A percentile compares a stretch with the other conserved stretches of the same genome.
phyloP scores from a whole-genome alignment of 2,329 filamentous ascomycete genomes.

The Colletotrichum melonis region DNA sequence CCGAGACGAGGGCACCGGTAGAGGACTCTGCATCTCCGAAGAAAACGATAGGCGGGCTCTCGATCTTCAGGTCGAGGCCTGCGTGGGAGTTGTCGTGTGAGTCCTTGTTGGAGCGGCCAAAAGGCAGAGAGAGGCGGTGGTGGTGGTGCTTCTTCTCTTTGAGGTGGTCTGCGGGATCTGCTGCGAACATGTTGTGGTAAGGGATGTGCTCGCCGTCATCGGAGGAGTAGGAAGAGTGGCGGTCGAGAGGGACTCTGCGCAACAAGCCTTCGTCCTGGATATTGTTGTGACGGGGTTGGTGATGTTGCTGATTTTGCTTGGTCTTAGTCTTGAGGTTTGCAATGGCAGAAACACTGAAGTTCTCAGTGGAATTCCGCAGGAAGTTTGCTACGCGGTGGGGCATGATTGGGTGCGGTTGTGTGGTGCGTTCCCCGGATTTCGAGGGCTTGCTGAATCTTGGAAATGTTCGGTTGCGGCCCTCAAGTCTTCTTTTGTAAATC shows the following conservation, averaged over 20 bases:
- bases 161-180: slow-evolving; percentile 33
- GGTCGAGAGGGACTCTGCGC: slow-evolving; percentile 24
- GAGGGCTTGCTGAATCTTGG: neutral
- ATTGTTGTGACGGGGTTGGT: slow-evolving; percentile 1
- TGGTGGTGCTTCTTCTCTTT: slow-evolving; percentile 49
- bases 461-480: slow-evolving; percentile 7
- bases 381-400: slow-evolving; percentile 69
- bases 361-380: slow-evolving; percentile 67
- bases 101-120: slow-evolving; percentile 51
- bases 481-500: slow-evolving; percentile 22
- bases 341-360: slow-evolving; percentile 47
- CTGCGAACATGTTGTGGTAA: slow-evolving; percentile 34
- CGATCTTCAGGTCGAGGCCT: slow-evolving; percentile 70
- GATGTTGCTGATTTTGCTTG: slow-evolving; percentile 6
- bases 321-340: slow-evolving; percentile 58
- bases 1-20: slow-evolving; percentile 86
- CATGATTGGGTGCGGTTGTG: slow-evolving; percentile 51
- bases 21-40: slow-evolving; percentile 81
- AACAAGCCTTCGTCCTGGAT: slow-evolving; percentile 27
- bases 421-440: slow-evolving; percentile 26
- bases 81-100: slow-evolving; percentile 52
- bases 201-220: slow-evolving; percentile 35
- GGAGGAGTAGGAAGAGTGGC: slow-evolving; percentile 35
- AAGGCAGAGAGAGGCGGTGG: slow-evolving; percentile 54
- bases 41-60: slow-evolving; percentile 88